Evolutionary conservation across 805 yeast genomes (phyloP).

Genomic region (Maudiozyma pseudohumilis): DNA sequence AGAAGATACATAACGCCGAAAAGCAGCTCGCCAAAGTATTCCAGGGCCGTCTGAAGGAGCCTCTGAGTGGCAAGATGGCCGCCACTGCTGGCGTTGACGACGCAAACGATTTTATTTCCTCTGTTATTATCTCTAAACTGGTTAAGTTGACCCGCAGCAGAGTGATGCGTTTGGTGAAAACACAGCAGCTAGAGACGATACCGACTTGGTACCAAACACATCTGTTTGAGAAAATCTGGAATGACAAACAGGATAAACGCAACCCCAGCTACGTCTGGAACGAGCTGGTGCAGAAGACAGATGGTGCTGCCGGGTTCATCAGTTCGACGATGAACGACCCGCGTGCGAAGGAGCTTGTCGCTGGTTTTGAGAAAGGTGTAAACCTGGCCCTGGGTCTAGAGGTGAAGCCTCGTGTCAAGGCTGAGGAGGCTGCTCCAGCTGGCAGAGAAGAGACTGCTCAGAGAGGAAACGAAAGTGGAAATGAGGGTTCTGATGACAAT

Average conservation of each 20-base stretch:
- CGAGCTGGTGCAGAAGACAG: slow-evolving; percentile 19
- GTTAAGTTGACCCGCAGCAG: slow-evolving; percentile 18
- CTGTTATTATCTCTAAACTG: slow-evolving; percentile 20
- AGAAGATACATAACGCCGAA: slow-evolving; percentile 23
- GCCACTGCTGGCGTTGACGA: slow-evolving; percentile 8
- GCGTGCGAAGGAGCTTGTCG: slow-evolving; percentile 38
- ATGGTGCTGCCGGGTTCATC: slow-evolving; percentile 18
- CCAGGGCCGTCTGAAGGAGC: slow-evolving; percentile 9
- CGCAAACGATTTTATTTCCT: slow-evolving; percentile 15
- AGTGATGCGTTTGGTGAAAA: slow-evolving; percentile 12
- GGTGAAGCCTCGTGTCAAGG: slow-evolving; percentile 4
- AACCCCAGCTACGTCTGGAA: slow-evolving; percentile 42
- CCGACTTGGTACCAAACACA: slow-evolving; percentile 22
- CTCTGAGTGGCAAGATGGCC: slow-evolving; percentile 2
- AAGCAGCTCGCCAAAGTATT: slow-evolving; percentile 12
- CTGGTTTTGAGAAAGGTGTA: slow-evolving; percentile 32
- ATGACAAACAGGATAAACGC: slow-evolving; percentile 24
- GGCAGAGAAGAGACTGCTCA: no score
- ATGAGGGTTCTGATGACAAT: slow-evolving; percentile 12
- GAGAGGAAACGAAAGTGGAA: slow-evolving; percentile 19
- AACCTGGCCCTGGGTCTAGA: slow-evolving; percentile 29
- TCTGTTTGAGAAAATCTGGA: slow-evolving; percentile 19
- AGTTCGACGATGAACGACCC: slow-evolving; percentile 39
- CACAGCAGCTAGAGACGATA: slow-evolving; percentile 4
- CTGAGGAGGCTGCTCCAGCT: slow-evolving; percentile 1